A percentile compares a stretch with the other conserved stretches of the same genome.
phyloP scores from a whole-genome alignment of 1,284 basidiomycete species.

The Trichosporon sp. region DNA sequence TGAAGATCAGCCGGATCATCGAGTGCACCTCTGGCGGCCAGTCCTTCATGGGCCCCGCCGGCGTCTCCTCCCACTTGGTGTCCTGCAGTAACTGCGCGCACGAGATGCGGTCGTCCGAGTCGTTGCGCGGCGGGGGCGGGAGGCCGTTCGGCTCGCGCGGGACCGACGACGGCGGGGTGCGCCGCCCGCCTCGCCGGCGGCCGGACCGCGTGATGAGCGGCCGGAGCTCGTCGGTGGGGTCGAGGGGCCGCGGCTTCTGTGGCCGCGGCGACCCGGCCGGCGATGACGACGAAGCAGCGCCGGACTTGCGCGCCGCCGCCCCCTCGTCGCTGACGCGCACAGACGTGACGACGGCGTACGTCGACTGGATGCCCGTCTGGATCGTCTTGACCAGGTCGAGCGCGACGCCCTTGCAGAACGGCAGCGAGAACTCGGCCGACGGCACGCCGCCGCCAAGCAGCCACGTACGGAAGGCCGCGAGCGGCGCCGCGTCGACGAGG shows the following conservation, averaged over 20 bases:
- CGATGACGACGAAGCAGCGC: background rate
- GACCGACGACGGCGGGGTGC: background rate
- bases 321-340: background rate
- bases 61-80: conserved; percentile 35
- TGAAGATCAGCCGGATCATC: conserved; percentile 5
- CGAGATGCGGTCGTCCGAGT: background rate
- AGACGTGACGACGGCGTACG: background rate
- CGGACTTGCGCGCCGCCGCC: background rate
- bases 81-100: conserved; percentile 27
- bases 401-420: background rate
- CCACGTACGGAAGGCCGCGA: conserved; percentile 29
- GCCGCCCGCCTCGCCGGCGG: background rate
- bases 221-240: background rate
- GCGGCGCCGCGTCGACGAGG: conserved; percentile 18
- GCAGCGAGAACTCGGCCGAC: conserved; percentile 4
- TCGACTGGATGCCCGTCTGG: background rate
- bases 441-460: conserved; percentile 22
- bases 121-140: background rate
- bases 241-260: background rate
- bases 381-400: conserved; percentile 13
- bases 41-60: conserved; percentile 26
- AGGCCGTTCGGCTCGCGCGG: background rate
- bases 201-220: background rate
- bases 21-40: conserved; percentile 17
- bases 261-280: background rate